These are phyloP conservation scores for Vitis hybrid DNA, from an alignment of 177 flowering plant species.

Conservation along the genomic window DNA sequence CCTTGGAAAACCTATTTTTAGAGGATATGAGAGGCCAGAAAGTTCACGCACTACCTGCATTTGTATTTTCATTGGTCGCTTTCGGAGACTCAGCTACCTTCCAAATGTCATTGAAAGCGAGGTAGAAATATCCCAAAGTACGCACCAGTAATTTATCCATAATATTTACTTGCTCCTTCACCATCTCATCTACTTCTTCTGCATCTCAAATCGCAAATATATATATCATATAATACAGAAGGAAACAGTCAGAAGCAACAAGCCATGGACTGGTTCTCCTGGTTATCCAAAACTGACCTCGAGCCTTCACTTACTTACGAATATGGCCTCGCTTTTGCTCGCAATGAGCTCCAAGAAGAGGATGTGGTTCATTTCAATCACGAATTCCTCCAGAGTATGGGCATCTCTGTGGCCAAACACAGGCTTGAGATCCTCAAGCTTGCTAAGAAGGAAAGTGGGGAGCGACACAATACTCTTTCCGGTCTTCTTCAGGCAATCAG, in stretches of 20 bases:
- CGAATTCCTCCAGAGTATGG: conserved; percentile 92
- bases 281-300: conserved; percentile 74
- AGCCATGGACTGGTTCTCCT: conserved; percentile 84
- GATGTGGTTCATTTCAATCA: conserved; percentile 81
- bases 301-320: conserved; percentile 73
- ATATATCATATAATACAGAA: background rate
- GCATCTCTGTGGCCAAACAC: conserved; percentile 85
- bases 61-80: no score
- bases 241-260: background rate
- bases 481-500: conserved; percentile 40
- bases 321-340: conserved; percentile 64
- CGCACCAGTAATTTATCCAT: no score
- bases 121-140: no score
- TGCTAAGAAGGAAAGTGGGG: conserved; percentile 45
- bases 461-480: conserved; percentile 23
- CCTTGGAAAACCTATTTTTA: no score
- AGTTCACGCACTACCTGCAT: no score
- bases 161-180: background rate
- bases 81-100: no score
- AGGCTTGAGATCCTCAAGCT: conserved; percentile 90
- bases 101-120: no score
- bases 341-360: conserved; percentile 79
- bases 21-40: no score
- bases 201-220: background rate
- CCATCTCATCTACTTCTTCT: conserved; percentile 2